Evolutionary conservation across 1,284 basidiomycete species (phyloP), one percentile per base, ranked within the genome.

Genomic region (Microbotryum saponariae): DNA sequence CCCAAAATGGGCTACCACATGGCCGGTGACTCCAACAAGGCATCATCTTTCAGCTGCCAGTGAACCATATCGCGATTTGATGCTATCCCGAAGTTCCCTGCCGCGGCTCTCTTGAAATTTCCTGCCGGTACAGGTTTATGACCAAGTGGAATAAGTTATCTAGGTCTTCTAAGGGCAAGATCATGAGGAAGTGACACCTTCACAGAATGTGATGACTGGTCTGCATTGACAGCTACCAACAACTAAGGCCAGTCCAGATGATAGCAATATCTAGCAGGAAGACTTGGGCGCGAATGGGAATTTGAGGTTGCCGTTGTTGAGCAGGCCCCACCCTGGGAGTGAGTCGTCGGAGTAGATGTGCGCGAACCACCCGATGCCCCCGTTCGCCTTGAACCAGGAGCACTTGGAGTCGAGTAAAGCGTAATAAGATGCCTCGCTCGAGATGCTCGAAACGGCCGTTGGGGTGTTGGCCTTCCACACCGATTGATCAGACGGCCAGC

Each of bases 301-400:
- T 16, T 42, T 42, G 37, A 42, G 37, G 14, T 16, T 42, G 37
- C 37, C 37, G 12, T 42, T 42, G 37, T 42, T 42, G 52, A 54
- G 52, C 21, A 29, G 1, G 14, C 42, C 54, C 45, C 56, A 63
- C 23, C 62, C 62, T 1, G 33, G n/a, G 6, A 59, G 31, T 33
- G 47, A 79, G 61, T 74, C 65, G 70, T 87, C 85, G 3, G 82
- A 82, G 71, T 86, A 88, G 54, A 87, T 83, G 71, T 88, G 86
- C 52, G 83, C 83, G 71, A 89, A 89, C 87, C 87, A 88, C 14
- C 86, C 87, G 25, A 88, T 76, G 69, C 82, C 78, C 12, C 76
- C 69, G 23, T 37, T 57, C 16, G 42, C 16, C 45, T 58, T 57
- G 33, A 70, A 63, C 33, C 56, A 54, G 2, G 16, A 12, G 51